Base-by-base conservation (phyloP, 495 filamentous ascomycete genomes). In the Monascus purpureus region DNA sequence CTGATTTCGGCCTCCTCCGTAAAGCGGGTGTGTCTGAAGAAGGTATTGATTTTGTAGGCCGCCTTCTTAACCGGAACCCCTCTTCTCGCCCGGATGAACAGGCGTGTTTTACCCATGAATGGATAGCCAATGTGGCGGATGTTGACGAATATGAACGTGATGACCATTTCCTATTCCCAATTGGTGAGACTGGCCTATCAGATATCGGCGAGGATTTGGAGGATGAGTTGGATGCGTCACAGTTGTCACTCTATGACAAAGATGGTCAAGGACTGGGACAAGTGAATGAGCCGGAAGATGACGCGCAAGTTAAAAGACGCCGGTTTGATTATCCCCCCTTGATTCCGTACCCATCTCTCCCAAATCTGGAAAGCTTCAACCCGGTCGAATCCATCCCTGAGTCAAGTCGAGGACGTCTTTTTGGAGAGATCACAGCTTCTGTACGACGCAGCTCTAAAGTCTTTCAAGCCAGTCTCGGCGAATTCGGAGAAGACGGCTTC, bases 351-450 rank as follows among this genome's bases (percentile, higher is more conserved):
- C 61, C 61, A 12, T 60, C 57, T 1, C 54, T 65, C 22, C 61
- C 61, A 11, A 48, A 47, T 43, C 59, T 52, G 38, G 57, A 63
- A 38, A 61, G 55, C 26, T 53, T 58, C 12, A 46, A 49, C 25
- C 52, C 53, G 9, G 39, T 33, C 6, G 51, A 57, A 23, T 43
- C 47, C 6, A 31, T 36, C 13, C 41, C 55, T 11, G 47, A 54
- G 12, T 32, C 43, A 3, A 51, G 50, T 11, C 46, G 50, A 8
- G 54, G 56, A 31, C 73, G 77, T 17, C 62, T 93, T 2, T 93
- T 88, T 56, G 85, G 86, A 1, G 84, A 93, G 50, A 77, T 94
- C 30, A 73, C 72, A 16, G 49, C 62, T 8, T 82, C 82, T 5
- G 77, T 71, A 8, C 49, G 90, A 2, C 67, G 71, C 13, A 87